Evolutionary conservation across 1,284 basidiomycete species (phyloP).

Genomic region (Prillingera fragicola): DNA sequence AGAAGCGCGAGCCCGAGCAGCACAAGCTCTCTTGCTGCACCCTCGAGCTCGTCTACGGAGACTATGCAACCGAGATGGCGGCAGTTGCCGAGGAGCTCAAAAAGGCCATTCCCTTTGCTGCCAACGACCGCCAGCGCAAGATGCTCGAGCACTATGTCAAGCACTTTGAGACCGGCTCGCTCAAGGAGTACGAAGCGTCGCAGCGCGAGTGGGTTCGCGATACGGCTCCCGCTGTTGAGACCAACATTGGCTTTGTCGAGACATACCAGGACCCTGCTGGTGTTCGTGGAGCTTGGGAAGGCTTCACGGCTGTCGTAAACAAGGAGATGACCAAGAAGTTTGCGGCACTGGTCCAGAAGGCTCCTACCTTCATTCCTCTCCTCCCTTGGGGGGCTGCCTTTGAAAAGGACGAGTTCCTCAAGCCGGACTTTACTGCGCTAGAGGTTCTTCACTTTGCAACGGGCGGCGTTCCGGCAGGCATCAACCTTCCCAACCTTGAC

Average conservation of each 20-base stretch:
- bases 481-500: constrained; percentile 13
- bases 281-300: constrained; percentile 71
- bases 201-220: constrained; percentile 78
- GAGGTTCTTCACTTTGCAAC: constrained; percentile 22
- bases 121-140: constrained; percentile 63
- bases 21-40: too few species aligned
- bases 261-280: constrained; percentile 55
- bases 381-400: constrained; percentile 77
- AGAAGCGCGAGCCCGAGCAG: constrained; percentile 3
- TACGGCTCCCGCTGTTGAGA: constrained; percentile 69
- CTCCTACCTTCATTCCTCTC: constrained; percentile 68
- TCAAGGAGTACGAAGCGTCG: constrained; percentile 68
- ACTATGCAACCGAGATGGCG: constrained; percentile 9
- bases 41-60: constrained; percentile 15
- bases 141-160: constrained; percentile 73
- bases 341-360: constrained; percentile 64
- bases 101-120: constrained; percentile 64
- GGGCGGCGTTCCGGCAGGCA: constrained; percentile 15
- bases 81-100: constrained; percentile 10
- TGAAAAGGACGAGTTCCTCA: constrained; percentile 62
- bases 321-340: constrained; percentile 75
- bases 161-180: constrained; percentile 71
- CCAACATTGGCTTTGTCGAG: constrained; percentile 54
- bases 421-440: constrained; percentile 68
- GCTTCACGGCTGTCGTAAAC: constrained; percentile 80